Percentiles rank a stretch among this genome's conserved stretches.
These are phyloP conservation scores for Solanum megistacrolobum DNA, from an alignment of 257 asterid species.

Conservation along the genomic window DNA sequence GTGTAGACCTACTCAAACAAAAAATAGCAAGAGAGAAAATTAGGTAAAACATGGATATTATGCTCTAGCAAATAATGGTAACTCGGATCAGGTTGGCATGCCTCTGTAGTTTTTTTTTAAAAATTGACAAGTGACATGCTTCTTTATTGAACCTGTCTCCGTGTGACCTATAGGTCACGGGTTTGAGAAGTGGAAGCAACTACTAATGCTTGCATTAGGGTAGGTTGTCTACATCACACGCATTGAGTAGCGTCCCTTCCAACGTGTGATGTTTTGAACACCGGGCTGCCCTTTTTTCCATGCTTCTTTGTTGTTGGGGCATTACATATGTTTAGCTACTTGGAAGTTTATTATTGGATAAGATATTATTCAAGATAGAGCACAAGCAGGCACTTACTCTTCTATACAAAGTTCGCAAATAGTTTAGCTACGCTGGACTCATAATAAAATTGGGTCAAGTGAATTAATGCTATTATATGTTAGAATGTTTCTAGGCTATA, in stretches of 20 bases:
- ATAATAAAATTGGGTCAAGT: background rate
- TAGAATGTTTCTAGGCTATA: background rate
- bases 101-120: background rate
- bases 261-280: background rate
- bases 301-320: background rate
- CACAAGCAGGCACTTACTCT: background rate
- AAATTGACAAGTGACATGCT: background rate
- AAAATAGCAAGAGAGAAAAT: background rate
- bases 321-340: background rate
- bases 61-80: background rate
- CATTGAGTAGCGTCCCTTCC: background rate
- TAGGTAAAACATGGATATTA: background rate
- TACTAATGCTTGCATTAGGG: background rate
- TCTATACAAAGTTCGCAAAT: background rate
- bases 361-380: background rate
- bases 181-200: background rate
- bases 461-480: background rate
- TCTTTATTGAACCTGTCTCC: background rate
- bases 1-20: constrained; percentile 36
- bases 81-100: background rate
- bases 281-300: background rate
- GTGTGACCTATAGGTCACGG: background rate
- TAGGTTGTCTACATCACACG: background rate
- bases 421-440: background rate
- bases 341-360: background rate